These are phyloP conservation scores for Talaromyces stipitatus DNA, from an alignment of 495 filamentous ascomycete genomes.

Conservation along the genomic window DNA sequence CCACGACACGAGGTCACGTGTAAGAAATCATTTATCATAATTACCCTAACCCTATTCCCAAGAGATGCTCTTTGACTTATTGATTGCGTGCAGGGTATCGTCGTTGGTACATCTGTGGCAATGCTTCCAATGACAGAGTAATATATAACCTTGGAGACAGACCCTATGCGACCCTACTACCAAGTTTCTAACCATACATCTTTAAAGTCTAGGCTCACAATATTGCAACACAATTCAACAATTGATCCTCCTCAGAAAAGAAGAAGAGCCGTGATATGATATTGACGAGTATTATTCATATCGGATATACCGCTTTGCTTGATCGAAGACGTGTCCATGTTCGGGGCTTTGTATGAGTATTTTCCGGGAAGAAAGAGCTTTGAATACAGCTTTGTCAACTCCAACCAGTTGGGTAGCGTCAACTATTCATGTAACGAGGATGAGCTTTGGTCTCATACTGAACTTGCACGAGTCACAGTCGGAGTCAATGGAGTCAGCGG, in stretches of 20 bases:
- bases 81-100: not conserved
- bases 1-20: conserved; percentile 4
- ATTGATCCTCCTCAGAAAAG: not conserved
- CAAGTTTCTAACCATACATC: not conserved
- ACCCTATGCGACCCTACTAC: not conserved
- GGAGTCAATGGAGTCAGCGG: conserved; percentile 9
- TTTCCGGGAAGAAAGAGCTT: not conserved
- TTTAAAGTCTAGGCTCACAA: not conserved
- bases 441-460: not conserved
- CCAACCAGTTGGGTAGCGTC: not conserved
- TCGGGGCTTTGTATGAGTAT: not conserved
- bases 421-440: not conserved
- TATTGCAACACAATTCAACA: not conserved
- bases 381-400: not conserved
- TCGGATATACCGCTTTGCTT: not conserved
- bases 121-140: not conserved
- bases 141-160: not conserved
- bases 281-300: not conserved
- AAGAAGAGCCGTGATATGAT: not conserved
- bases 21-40: no score
- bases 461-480: not conserved
- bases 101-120: not conserved
- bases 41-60: not conserved
- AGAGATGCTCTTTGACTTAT: not conserved
- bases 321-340: not conserved